Evolutionary conservation across 2,329 filamentous ascomycete species (phyloP).

Genomic region (Furcasterigmium sp.): DNA sequence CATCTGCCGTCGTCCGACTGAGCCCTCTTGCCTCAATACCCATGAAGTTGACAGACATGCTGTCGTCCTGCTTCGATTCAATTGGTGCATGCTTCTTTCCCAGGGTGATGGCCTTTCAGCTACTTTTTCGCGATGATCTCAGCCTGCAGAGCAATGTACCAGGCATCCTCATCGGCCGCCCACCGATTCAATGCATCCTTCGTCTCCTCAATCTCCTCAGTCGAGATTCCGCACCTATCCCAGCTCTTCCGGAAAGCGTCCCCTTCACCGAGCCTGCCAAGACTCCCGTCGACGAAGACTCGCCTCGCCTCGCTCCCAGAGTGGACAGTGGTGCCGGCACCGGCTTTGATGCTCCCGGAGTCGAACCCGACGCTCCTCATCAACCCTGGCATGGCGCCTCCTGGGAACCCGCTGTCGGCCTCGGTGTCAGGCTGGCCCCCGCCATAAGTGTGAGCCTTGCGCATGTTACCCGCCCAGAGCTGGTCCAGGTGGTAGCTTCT

Average conservation of each 20-base stretch:
- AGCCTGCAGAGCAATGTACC: neutral
- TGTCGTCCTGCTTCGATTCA: too few relatives aligned
- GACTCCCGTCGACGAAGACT: neutral
- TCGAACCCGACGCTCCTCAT: constrained; percentile 24
- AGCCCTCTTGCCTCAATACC: too few relatives aligned
- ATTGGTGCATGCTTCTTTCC: too few relatives aligned
- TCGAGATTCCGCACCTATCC: neutral
- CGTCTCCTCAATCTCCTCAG: neutral
- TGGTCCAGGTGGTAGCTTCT: constrained; percentile 19
- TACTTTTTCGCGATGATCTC: constrained; percentile 13
- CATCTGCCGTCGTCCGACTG: too few relatives aligned
- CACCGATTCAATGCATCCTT: neutral
- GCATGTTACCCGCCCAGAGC: constrained; percentile 19
- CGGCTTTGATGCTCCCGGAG: constrained; percentile 19
- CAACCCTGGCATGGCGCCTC: constrained; percentile 21
- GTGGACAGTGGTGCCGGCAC: constrained; percentile 2
- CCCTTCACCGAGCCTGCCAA: neutral
- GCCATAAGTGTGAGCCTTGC: constrained; percentile 7
- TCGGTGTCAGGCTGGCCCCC: constrained; percentile 14
- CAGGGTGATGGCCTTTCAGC: too few relatives aligned
- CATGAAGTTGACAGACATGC: too few relatives aligned
- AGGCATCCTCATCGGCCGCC: neutral
- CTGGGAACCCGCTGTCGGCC: constrained; percentile 6
- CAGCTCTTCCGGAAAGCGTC: neutral
- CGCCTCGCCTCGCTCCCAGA: neutral